A percentile compares a stretch with the other conserved stretches of the same genome.
Evolutionary conservation across 139 green algal genomes (phyloP).

Genomic region (Micractinium conductrix): DNA sequence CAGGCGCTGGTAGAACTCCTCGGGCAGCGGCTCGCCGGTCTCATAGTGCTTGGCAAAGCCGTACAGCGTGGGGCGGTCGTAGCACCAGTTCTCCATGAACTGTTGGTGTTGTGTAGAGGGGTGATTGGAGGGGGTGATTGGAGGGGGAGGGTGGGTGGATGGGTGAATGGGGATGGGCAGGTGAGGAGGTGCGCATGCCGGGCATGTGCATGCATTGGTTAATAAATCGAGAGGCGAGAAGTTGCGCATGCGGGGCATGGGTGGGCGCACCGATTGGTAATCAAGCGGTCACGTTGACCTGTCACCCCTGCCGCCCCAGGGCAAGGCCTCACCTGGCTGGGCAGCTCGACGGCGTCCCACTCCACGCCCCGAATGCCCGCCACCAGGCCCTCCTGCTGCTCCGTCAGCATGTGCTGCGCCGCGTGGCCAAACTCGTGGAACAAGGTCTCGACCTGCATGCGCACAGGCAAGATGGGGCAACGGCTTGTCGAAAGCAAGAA

Average conservation of each 20-base stretch:
- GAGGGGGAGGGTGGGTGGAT: too few relatives aligned
- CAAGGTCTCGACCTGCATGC: conserved; percentile 95
- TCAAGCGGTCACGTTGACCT: too few relatives aligned
- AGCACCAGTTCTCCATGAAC: conserved; percentile 95
- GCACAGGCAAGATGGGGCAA: too few relatives aligned
- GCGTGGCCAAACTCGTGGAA: conserved; percentile 97
- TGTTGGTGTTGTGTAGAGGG: too few relatives aligned
- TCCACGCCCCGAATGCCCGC: conserved; percentile 86
- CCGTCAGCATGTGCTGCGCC: conserved; percentile 96
- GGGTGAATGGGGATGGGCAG: too few relatives aligned
- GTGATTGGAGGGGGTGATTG: too few relatives aligned
- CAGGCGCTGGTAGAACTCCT: conserved; percentile 90
- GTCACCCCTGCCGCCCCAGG: too few relatives aligned
- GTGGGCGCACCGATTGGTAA: too few relatives aligned
- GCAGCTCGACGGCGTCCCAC: conserved; percentile 90
- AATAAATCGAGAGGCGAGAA: too few relatives aligned
- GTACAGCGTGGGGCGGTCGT: conserved; percentile 71
- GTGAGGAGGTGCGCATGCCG: too few relatives aligned
- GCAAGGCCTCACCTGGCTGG: conserved; percentile 29
- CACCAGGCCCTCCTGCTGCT: conserved; percentile 86
- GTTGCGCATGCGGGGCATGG: too few relatives aligned
- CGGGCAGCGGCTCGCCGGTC: conserved; percentile 87
- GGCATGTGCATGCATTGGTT: too few relatives aligned
- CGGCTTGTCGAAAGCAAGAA: background rate
- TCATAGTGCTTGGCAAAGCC: conserved; percentile 92